Conservation (phyloP, 2,329 filamentous ascomycete genomes). For the Rhynchosporium secalis region DNA sequence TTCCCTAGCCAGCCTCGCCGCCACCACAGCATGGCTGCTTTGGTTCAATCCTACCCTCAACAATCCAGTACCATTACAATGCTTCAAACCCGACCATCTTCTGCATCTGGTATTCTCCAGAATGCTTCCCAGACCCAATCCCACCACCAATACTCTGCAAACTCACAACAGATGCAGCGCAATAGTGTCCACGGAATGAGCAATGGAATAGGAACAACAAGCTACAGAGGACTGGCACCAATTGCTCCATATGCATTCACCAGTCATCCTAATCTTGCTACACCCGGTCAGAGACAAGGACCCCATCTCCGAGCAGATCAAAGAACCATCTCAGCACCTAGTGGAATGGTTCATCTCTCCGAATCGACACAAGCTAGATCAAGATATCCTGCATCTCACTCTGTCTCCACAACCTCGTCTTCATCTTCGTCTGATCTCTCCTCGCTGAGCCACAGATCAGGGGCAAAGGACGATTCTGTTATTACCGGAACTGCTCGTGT, state of each 20-base stretch:
- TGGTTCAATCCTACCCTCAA: constrained; percentile 79
- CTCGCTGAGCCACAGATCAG: constrained; percentile 45
- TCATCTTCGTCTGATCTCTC: constrained; percentile 40
- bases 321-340: constrained; percentile 54
- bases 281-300: constrained; percentile 39
- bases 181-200: constrained; percentile 53
- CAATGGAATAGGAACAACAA: constrained; percentile 47
- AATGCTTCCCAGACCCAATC: constrained; percentile 37
- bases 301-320: constrained; percentile 58
- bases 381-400: constrained; percentile 51
- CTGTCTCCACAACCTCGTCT: constrained; percentile 48
- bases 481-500: constrained; percentile 43
- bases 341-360: constrained; percentile 44
- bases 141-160: constrained; percentile 50
- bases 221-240: constrained; percentile 58
- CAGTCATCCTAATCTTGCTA: constrained; percentile 64
- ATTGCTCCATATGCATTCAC: constrained; percentile 79
- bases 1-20: constrained; percentile 19
- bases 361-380: constrained; percentile 42
- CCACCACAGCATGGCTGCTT: constrained; percentile 70
- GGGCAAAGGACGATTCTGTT: constrained; percentile 55
- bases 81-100: constrained; percentile 71
- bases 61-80: constrained; percentile 72
- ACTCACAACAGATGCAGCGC: constrained; percentile 47
- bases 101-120: constrained; percentile 55